phyloP scores from a whole-genome alignment of 2,329 filamentous ascomycete species.

The Coniochaeta prunicola region DNA sequence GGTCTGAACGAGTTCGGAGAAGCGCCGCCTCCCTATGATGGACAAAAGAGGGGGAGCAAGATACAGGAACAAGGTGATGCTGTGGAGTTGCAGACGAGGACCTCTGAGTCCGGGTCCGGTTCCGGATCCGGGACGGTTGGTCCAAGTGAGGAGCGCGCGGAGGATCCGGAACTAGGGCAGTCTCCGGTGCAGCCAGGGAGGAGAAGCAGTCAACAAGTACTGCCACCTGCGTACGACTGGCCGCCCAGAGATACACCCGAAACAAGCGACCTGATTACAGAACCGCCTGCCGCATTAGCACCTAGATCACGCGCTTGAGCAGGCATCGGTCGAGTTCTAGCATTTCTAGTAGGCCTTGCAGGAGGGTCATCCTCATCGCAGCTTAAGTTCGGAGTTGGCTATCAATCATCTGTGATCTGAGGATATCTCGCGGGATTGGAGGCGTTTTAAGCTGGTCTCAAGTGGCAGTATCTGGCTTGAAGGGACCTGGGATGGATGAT shows the following conservation, averaged over 20 bases:
- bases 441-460: too few relatives aligned
- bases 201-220: not conserved
- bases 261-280: not conserved
- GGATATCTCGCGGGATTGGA: too few relatives aligned
- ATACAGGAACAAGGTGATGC: slow-evolving; percentile 5
- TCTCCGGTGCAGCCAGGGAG: not conserved
- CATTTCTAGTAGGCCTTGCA: not conserved
- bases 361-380: too few relatives aligned
- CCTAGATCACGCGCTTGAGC: not conserved
- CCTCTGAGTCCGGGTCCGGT: not conserved
- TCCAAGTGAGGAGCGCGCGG: not conserved
- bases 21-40: slow-evolving; percentile 55
- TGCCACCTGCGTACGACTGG: not conserved
- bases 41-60: not conserved
- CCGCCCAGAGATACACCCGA: not conserved
- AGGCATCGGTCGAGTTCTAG: not conserved
- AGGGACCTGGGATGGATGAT: too few relatives aligned
- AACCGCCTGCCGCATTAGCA: not conserved
- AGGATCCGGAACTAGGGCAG: not conserved
- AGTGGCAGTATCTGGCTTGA: too few relatives aligned
- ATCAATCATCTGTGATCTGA: too few relatives aligned
- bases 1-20: slow-evolving; percentile 58
- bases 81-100: not conserved
- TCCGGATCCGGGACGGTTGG: not conserved
- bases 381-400: too few relatives aligned